Conservation (phyloP, 257 asterid genomes). For the Solanum infundibuliforme region DNA sequence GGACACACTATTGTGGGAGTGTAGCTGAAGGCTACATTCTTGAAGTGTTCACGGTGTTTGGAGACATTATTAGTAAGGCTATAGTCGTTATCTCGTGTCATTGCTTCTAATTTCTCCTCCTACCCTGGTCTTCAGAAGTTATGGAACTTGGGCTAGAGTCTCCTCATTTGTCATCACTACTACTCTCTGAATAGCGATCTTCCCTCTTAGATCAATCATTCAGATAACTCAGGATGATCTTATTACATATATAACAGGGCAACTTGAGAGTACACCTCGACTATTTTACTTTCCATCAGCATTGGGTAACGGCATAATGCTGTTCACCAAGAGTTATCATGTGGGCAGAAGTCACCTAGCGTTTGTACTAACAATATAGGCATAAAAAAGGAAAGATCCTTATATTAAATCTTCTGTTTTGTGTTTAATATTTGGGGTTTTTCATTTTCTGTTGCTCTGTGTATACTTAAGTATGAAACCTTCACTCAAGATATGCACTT, state of each 20-base stretch:
- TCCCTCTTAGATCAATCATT: not conserved
- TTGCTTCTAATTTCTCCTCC: not conserved
- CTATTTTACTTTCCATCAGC: not conserved
- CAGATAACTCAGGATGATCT: not conserved
- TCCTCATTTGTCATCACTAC: not conserved
- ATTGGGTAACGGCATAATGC: not conserved
- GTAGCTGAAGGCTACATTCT: not conserved
- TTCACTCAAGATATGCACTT: not conserved
- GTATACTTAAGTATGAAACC: not conserved
- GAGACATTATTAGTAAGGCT: too few relatives aligned
- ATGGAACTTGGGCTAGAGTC: not conserved
- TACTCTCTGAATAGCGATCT: not conserved
- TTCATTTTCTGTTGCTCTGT: not conserved
- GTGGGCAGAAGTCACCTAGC: not conserved
- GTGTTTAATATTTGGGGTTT: not conserved
- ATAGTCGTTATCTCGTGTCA: not conserved
- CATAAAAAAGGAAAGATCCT: not conserved
- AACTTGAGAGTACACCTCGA: not conserved
- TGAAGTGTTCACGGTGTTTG: too few relatives aligned
- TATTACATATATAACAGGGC: not conserved
- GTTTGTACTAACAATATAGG: not conserved
- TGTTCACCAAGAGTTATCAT: not conserved
- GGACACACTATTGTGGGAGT: not conserved
- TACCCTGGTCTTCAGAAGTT: not conserved
- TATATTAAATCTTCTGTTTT: not conserved